Evolutionary conservation across 140 eudicot species (phyloP).

Genomic region (Ambrosia hybrid): DNA sequence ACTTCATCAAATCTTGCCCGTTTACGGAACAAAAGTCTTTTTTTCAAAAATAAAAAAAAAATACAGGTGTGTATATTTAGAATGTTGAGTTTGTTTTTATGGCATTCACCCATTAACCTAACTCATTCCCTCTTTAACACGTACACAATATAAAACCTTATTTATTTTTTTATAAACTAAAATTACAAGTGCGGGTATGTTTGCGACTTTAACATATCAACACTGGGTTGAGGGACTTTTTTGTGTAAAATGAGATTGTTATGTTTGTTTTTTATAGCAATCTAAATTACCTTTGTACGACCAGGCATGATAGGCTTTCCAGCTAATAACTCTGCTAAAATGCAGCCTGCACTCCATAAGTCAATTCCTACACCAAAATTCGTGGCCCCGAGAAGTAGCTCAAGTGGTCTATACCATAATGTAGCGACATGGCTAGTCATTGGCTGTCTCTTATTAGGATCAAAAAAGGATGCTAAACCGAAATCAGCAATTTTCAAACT

Average conservation of each 20-base stretch:
- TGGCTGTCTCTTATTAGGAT: slow-evolving; percentile 32
- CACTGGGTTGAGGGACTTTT: background rate
- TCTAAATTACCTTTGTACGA: slow-evolving; percentile 57
- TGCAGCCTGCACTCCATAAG: slow-evolving; percentile 83
- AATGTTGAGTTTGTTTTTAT: too few relatives aligned
- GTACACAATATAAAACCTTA: too few relatives aligned
- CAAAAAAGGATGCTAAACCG: slow-evolving; percentile 72
- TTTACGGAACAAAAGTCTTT: background rate
- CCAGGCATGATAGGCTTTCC: slow-evolving; percentile 90
- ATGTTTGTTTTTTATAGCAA: too few relatives aligned
- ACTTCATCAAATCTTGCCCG: background rate
- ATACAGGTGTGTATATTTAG: too few relatives aligned
- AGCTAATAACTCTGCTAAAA: slow-evolving; percentile 71
- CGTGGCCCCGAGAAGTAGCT: slow-evolving; percentile 80
- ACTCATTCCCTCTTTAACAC: too few relatives aligned
- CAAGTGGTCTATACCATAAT: slow-evolving; percentile 74
- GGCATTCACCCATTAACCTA: too few relatives aligned
- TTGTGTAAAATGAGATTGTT: background rate
- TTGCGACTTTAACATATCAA: background rate
- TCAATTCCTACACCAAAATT: slow-evolving; percentile 74
- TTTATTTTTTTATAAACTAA: too few relatives aligned
- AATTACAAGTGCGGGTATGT: background rate
- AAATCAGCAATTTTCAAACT: slow-evolving; percentile 79
- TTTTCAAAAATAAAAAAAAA: too few relatives aligned
- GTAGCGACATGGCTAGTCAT: too few relatives aligned